phyloP scores from a whole-genome alignment of 192 early-diverging fungal species.

The Backusella australiensis region DNA sequence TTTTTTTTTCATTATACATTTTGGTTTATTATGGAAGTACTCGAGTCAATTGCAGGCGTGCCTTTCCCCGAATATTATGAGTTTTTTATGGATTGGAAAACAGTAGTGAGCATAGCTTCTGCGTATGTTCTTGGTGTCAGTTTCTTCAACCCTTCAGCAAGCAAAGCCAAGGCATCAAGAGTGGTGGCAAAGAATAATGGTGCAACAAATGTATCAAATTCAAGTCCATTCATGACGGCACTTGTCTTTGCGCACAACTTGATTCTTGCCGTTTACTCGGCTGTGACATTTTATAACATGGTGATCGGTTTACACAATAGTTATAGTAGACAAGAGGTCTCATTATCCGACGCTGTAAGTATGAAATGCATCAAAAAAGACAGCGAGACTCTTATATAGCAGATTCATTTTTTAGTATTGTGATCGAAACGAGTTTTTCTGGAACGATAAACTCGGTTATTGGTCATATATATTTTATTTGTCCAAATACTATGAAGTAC shows the following conservation, averaged over 20 bases:
- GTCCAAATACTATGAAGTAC: conserved; percentile 83
- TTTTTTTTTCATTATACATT: no score
- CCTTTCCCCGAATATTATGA: conserved; percentile 69
- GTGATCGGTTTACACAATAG: conserved; percentile 52
- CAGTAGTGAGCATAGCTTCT: conserved; percentile 51
- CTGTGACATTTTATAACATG: conserved; percentile 64
- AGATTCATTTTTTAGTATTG: conserved; percentile 44
- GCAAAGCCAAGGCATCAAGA: conserved; percentile 47
- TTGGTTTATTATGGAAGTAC: not conserved
- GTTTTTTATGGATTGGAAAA: conserved; percentile 67
- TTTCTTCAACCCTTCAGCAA: conserved; percentile 48
- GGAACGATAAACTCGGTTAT: conserved; percentile 72
- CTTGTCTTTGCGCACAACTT: conserved; percentile 80
- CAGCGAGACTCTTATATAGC: not conserved
- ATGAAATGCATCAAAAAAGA: not conserved
- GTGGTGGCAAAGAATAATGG: conserved; percentile 49
- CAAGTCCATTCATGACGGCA: conserved; percentile 56
- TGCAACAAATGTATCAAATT: conserved; percentile 26
- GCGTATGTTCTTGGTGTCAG: conserved; percentile 46
- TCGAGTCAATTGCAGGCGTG: conserved; percentile 38
- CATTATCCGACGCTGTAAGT: conserved; percentile 59
- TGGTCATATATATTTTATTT: conserved; percentile 87
- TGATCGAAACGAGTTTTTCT: conserved; percentile 58
- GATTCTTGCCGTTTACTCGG: conserved; percentile 66
- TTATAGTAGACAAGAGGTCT: conserved; percentile 38